phyloP scores from a whole-genome alignment of 2,329 filamentous ascomycete genomes.

The Talaromyces verruculosus region DNA sequence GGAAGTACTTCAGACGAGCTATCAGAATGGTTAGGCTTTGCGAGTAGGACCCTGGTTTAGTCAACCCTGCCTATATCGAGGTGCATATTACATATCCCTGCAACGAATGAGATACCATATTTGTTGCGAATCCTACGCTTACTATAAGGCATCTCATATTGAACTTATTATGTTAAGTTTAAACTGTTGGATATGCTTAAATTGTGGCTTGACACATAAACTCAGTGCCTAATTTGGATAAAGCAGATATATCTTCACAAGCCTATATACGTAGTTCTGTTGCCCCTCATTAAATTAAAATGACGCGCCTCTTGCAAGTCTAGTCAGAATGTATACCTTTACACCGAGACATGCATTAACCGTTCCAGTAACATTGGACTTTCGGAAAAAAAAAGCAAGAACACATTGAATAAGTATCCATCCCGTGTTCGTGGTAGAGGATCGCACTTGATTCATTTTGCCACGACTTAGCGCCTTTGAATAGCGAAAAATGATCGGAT shows the following conservation, averaged over 20 bases:
- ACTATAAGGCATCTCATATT: not conserved
- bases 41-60: not conserved
- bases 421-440: not conserved
- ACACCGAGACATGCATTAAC: not conserved
- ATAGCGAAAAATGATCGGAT: not conserved
- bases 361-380: not conserved
- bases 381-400: not conserved
- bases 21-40: not conserved
- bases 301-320: not conserved
- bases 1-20: not conserved
- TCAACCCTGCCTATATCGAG: not conserved
- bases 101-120: not conserved
- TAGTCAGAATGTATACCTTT: not conserved
- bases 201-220: not conserved
- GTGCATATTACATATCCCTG: not conserved
- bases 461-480: not conserved
- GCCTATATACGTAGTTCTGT: not conserved
- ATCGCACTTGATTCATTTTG: not conserved
- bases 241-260: not conserved
- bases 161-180: not conserved
- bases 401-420: not conserved
- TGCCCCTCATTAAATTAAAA: not conserved
- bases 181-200: not conserved
- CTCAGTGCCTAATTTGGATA: not conserved
- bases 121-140: not conserved